Percentiles rank a stretch among this genome's conserved stretches.
Conservation (phyloP, 73 alveolate genomes). For the Paramecium sexaurelia region DNA sequence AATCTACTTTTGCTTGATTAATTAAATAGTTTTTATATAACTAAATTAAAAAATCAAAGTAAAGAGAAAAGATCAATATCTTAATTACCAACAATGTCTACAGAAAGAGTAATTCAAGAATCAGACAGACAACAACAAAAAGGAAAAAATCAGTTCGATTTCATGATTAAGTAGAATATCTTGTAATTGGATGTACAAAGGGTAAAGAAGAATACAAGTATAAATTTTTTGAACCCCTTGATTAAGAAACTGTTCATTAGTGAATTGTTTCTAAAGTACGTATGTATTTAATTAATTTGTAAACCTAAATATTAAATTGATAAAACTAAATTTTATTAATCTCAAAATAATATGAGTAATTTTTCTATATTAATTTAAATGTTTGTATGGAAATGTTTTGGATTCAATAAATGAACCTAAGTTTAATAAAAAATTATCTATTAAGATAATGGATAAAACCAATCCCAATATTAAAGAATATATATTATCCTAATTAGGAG, state of each 20-base stretch:
- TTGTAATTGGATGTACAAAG: not conserved
- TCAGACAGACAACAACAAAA: not conserved
- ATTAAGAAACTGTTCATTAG: not conserved
- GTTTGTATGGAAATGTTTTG: not conserved
- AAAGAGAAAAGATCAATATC: not conserved
- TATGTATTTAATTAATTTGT: not conserved
- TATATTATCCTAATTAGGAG: not conserved
- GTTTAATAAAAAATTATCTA: not conserved
- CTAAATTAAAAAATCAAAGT: not conserved
- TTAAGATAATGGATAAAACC: not conserved
- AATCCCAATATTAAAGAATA: not conserved
- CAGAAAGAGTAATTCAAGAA: not conserved
- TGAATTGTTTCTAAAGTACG: not conserved
- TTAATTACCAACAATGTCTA: not conserved
- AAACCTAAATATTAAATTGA: not conserved
- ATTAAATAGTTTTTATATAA: not conserved
- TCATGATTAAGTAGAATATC: not conserved
- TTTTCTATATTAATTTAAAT: not conserved
- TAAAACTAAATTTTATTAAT: not conserved
- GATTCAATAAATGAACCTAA: not conserved
- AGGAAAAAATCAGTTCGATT: conserved; percentile 30
- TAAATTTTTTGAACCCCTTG: conserved; percentile 1
- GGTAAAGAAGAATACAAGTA: not conserved
- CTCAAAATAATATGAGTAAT: not conserved
- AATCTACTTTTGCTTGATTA: not conserved